A percentile compares a stretch with the other conserved stretches of the same genome.
Conservation (phyloP, 2,329 filamentous ascomycete genomes). For the Coleophoma cylindrospora region DNA sequence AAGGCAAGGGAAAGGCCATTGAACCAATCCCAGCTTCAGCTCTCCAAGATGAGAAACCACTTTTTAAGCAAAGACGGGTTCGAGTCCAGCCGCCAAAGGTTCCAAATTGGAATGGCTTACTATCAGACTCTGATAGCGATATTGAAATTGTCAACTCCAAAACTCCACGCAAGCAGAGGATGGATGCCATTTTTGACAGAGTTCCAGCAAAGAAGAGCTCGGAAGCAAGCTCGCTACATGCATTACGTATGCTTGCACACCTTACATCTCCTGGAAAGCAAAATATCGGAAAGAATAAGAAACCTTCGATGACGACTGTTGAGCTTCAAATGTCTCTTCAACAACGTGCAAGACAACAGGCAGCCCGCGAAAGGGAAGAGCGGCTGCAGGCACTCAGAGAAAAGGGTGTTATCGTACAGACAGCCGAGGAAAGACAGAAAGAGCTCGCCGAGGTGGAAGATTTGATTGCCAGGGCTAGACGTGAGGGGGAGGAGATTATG, state of each 20-base stretch:
- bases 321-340: slow-evolving; percentile 67
- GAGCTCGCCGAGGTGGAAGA: slow-evolving; percentile 84
- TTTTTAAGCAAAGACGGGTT: slow-evolving; percentile 25
- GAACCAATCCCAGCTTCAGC: slow-evolving; percentile 20
- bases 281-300: slow-evolving; percentile 36
- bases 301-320: slow-evolving; percentile 57
- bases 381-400: slow-evolving; percentile 71
- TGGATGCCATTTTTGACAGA: slow-evolving; percentile 65
- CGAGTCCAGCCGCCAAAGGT: slow-evolving; percentile 34
- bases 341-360: slow-evolving; percentile 73
- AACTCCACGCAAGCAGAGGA: slow-evolving; percentile 37
- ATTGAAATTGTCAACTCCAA: slow-evolving; percentile 29
- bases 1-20: slow-evolving; percentile 56
- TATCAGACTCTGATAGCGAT: slow-evolving; percentile 41
- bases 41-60: slow-evolving; percentile 12
- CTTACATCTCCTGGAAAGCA: slow-evolving; percentile 57
- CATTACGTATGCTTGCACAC: slow-evolving; percentile 70
- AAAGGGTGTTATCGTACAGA: slow-evolving; percentile 78
- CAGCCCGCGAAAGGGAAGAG: slow-evolving; percentile 69
- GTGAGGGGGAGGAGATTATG: slow-evolving; percentile 75
- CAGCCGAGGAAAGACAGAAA: slow-evolving; percentile 77
- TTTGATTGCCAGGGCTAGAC: slow-evolving; percentile 76
- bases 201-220: slow-evolving; percentile 58
- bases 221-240: slow-evolving; percentile 59
- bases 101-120: slow-evolving; percentile 25